These are phyloP conservation scores for Gentiana straminea DNA, from an alignment of 257 asterid genomes.

Conservation along the genomic window DNA sequence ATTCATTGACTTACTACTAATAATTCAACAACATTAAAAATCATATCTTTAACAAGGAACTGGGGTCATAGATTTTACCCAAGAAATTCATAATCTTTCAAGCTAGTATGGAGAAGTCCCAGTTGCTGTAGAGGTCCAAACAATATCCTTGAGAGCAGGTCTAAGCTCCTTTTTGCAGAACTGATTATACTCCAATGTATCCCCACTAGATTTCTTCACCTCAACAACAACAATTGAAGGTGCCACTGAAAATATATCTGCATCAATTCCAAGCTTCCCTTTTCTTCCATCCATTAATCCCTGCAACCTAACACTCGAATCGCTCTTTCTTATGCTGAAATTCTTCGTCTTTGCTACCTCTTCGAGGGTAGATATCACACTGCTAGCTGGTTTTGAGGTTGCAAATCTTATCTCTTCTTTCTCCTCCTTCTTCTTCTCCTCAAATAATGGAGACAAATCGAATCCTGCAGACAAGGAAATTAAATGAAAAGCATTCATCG, in stretches of 20 bases:
- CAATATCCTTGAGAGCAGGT: constrained; percentile 43
- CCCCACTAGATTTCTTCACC: constrained; percentile 45
- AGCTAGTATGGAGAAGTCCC: constrained; percentile 20
- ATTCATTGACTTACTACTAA: too few relatives aligned
- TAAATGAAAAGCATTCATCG: constrained; percentile 43
- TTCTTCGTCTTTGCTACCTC: constrained; percentile 35
- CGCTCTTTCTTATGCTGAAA: constrained; percentile 33
- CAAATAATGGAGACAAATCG: constrained; percentile 40
- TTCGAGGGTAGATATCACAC: constrained; percentile 35
- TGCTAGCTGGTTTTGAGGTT: constrained; percentile 30
- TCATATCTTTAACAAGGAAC: too few relatives aligned
- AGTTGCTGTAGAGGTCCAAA: constrained; percentile 29
- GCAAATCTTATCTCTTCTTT: constrained; percentile 37
- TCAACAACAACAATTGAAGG: constrained; percentile 38
- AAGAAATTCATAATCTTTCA: constrained; percentile 3
- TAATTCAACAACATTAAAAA: too few relatives aligned
- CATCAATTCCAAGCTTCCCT: constrained; percentile 46
- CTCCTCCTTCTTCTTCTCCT: constrained; percentile 31
- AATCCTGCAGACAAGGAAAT: constrained; percentile 47
- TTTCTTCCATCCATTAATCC: constrained; percentile 35
- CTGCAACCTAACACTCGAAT: constrained; percentile 33
- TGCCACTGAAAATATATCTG: constrained; percentile 32
- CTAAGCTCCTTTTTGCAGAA: constrained; percentile 43
- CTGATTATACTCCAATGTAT: constrained; percentile 39
- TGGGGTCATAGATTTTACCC: too few relatives aligned